Evolutionary conservation across 2,329 filamentous ascomycete genomes (phyloP).

Genomic region (Zarea fungicola): DNA sequence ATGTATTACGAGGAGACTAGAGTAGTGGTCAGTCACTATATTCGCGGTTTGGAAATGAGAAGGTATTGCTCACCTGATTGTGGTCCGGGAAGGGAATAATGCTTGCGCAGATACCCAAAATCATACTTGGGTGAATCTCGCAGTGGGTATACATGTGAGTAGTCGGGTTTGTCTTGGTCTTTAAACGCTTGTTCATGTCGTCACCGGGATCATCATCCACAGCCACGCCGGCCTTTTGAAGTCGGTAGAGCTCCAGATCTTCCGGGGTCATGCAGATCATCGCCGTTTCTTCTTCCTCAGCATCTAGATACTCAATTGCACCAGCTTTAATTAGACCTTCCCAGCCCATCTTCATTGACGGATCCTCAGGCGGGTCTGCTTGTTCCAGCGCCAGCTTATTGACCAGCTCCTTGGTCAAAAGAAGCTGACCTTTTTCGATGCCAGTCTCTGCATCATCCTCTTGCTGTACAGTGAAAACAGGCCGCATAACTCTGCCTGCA

Average conservation of each 20-base stretch:
- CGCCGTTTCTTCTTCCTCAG: constrained; percentile 95
- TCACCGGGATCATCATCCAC: constrained; percentile 55
- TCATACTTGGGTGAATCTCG: constrained; percentile 99
- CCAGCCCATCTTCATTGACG: constrained; percentile 72
- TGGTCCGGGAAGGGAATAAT: constrained; percentile 99
- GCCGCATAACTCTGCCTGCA: constrained; percentile 89
- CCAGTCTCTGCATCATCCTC: constrained; percentile 65
- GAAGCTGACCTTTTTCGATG: constrained; percentile 60
- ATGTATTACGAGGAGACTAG: constrained; percentile 94
- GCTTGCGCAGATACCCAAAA: constrained; percentile 94
- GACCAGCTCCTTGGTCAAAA: constrained; percentile 76
- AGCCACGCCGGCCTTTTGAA: constrained; percentile 61
- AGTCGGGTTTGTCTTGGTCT: constrained; percentile 78
- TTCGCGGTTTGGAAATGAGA: constrained; percentile 25
- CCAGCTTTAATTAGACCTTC: constrained; percentile 76
- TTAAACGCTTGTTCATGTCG: constrained; percentile 80
- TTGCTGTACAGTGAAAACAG: constrained; percentile 89
- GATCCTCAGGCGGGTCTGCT: constrained; percentile 57
- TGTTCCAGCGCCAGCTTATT: constrained; percentile 72
- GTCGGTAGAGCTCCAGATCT: constrained; percentile 74
- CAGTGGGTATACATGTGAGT: constrained; percentile 96
- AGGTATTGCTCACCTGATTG: constrained; percentile 62
- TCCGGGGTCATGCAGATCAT: constrained; percentile 99
- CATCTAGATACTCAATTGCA: constrained; percentile 92
- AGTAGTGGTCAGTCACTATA: constrained; percentile 7